A percentile compares a stretch with the other conserved stretches of the same genome.
These are phyloP conservation scores for Panicum virgatum DNA, from an alignment of 202 grass and related monocot genomes.

Conservation along the genomic window DNA sequence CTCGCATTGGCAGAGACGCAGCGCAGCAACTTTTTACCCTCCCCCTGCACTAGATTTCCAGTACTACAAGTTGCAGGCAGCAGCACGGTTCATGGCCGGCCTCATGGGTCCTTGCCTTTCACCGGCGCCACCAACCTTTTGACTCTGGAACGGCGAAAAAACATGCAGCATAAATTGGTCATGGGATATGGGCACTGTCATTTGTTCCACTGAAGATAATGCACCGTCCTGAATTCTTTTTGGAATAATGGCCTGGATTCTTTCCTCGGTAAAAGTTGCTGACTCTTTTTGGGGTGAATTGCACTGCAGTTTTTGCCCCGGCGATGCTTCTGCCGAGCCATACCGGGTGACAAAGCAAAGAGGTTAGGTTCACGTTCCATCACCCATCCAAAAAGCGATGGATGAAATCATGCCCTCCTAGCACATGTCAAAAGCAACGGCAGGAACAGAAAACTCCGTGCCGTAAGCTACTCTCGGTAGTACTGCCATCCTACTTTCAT, in stretches of 20 bases:
- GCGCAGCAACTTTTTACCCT: constrained; percentile 6
- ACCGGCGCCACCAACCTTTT: background rate
- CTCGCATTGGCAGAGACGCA: background rate
- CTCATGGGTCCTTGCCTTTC: background rate
- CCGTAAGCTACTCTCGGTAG: background rate
- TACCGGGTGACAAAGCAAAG: background rate
- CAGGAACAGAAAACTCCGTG: background rate
- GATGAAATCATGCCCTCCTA: constrained; percentile 2
- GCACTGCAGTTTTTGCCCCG: constrained; percentile 26
- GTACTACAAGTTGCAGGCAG: constrained; percentile 16
- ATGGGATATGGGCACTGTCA: background rate
- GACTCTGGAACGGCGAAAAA: background rate
- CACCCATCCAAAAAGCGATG: background rate
- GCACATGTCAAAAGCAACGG: background rate
- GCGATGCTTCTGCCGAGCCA: background rate
- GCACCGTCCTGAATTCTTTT: background rate
- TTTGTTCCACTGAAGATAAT: background rate
- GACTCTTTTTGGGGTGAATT: constrained; percentile 28
- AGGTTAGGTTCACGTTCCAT: constrained; percentile 41
- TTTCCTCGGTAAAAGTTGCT: background rate
- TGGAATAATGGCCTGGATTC: background rate
- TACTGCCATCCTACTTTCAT: background rate
- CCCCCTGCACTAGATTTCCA: background rate
- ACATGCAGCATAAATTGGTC: background rate
- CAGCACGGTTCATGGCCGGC: background rate